Percentiles rank a stretch among this genome's conserved stretches.
These are phyloP conservation scores for Athelia sp. DNA, from an alignment of 1,284 basidiomycete genomes.

Conservation along the genomic window DNA sequence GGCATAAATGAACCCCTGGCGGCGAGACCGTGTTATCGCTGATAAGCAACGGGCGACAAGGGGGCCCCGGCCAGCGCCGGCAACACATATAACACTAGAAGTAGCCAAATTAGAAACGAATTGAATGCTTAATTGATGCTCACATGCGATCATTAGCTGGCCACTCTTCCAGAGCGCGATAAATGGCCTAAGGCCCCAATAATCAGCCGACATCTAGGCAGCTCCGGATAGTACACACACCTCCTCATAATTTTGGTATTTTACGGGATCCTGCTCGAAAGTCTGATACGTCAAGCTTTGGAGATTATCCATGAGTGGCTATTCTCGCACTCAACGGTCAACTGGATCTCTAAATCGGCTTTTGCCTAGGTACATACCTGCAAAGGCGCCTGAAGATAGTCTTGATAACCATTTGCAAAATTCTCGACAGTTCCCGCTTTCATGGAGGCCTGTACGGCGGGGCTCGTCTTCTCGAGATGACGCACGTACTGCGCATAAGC, in stretches of 20 bases:
- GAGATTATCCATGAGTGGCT: conserved; percentile 97
- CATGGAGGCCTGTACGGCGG: conserved; percentile 50
- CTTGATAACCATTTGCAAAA: conserved; percentile 90
- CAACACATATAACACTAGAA: conserved; percentile 78
- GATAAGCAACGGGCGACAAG: conserved; percentile 84
- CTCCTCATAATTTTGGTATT: conserved; percentile 95
- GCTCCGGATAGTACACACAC: conserved; percentile 29
- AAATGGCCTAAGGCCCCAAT: conserved; percentile 60
- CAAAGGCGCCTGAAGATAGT: conserved; percentile 93
- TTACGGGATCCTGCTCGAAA: conserved; percentile 97
- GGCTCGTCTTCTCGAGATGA: conserved; percentile 76
- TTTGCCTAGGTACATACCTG: conserved; percentile 46
- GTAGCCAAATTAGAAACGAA: conserved; percentile 7
- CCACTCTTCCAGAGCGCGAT: conserved; percentile 74
- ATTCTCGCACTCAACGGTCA: conserved; percentile 8
- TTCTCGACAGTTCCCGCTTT: conserved; percentile 75
- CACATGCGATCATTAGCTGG: conserved; percentile 55
- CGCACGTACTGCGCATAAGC: conserved; percentile 91
- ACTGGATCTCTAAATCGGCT: conserved; percentile 3
- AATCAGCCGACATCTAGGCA: conserved; percentile 6
- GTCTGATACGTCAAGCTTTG: conserved; percentile 95
- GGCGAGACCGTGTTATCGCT: conserved; percentile 70
- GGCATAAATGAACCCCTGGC: conserved; percentile 74
- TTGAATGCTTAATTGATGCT: conserved; percentile 17
- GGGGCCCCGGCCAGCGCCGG: conserved; percentile 94